Base-by-base conservation (phyloP, 768 basidiomycete genomes). In the Kwoniella sp. region DNA sequence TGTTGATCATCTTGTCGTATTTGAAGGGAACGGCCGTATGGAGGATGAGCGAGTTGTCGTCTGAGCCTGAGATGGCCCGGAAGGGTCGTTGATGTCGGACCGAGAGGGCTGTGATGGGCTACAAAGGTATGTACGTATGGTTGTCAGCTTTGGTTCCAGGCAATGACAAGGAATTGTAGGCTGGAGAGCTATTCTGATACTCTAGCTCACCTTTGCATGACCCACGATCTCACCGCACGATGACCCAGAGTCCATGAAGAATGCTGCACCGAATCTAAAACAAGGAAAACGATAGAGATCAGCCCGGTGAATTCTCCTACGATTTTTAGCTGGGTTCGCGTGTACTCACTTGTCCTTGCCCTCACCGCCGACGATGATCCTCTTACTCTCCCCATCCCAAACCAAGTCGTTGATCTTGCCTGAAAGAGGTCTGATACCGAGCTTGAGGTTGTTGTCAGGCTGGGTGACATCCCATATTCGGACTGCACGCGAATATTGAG, bases 321-420 rank as follows among this genome's bases (percentile, higher is more conserved):
- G n/a, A n/a, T n/a, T n/a, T n/a, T n/a, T n/a, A n/a, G n/a, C n/a
- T n/a, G n/a, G n/a, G n/a, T n/a, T n/a, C n/a, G n/a, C n/a, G n/a
- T n/a, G n/a, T n/a, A 65, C 77, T 62, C 58, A 92, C 91, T 89
- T 91, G 73, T 93, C 94, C 63, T 87, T 85, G 36, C 93, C 93
- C 68, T 95, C 91, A 57, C 95, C 95, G 13, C 91, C 94, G 7
- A 89, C 91, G 53, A 97, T 90, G 61, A 98, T 89, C n/a, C 95
- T 85, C 78, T 96, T 95, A 75, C 90, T 91, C 79, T 97, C 95
- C 1, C 90, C 90, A 73, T 97, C 95, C 95, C 95, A 98, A 12
- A 88, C 89, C 22, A 98, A 85, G 80, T 97, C 95, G 70, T 93
- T 93, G 68, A 93, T 92, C 61, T 74, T 77, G 1, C 81, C 81